Conservation (phyloP, 2,329 filamentous ascomycete species). For the Septoria petroselini region DNA sequence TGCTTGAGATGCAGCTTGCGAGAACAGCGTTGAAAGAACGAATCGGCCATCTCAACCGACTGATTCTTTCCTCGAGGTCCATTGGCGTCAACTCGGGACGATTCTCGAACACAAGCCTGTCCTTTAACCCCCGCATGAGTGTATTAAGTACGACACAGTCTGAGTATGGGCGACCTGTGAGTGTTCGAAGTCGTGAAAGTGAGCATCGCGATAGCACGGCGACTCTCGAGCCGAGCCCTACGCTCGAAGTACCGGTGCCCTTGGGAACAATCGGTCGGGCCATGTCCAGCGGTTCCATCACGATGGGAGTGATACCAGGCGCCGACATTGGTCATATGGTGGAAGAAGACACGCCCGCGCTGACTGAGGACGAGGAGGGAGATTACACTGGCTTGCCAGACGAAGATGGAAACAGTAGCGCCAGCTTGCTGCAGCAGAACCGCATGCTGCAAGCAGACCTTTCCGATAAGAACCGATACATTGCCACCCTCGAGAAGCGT, state of each 20-base stretch:
- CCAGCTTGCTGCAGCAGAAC: conserved; percentile 79
- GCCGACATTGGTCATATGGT: conserved; percentile 32
- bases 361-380: conserved; percentile 45
- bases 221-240: conserved; percentile 37
- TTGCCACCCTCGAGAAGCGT: conserved; percentile 86
- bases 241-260: conserved; percentile 26
- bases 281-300: conserved; percentile 35
- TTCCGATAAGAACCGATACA: conserved; percentile 95
- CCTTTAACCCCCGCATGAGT: conserved; percentile 41
- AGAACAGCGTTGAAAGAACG: conserved; percentile 94
- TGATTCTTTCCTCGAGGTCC: conserved; percentile 94
- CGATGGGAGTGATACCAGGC: conserved; percentile 33
- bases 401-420: conserved; percentile 82
- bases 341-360: conserved; percentile 36
- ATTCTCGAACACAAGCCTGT: conserved; percentile 47
- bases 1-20: conserved; percentile 97
- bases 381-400: conserved; percentile 58
- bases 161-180: conserved; percentile 35
- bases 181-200: conserved; percentile 34
- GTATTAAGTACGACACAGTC: conserved; percentile 38
- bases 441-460: conserved; percentile 91
- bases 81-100: conserved; percentile 85
- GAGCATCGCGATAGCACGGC: conserved; percentile 32
- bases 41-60: conserved; percentile 91
- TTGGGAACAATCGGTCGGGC: conserved; percentile 30